Conservation (phyloP, 78 protist species). For the Dictyostelium discoideum region DNA sequence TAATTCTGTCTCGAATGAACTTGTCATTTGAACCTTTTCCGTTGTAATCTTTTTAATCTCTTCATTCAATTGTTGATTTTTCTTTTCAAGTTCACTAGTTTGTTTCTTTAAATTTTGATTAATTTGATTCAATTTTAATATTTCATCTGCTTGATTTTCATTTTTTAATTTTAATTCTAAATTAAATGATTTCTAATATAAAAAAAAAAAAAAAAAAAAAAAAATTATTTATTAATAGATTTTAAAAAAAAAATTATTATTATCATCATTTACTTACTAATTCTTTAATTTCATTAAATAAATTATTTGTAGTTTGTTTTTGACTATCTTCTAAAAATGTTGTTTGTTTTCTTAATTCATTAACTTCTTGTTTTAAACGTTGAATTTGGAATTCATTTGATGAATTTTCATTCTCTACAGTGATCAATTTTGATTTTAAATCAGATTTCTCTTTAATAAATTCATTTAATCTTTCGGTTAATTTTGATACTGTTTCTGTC, state of each 20-base stretch:
- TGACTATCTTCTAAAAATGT: conserved; percentile 1
- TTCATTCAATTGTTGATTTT: neutral
- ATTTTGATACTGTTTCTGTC: conserved; percentile 25
- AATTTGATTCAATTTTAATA: neutral
- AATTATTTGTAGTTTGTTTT: conserved; percentile 18
- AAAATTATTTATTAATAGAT: neutral
- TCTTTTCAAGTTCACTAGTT: neutral
- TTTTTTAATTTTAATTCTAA: conserved; percentile 37
- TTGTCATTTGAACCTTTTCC: neutral
- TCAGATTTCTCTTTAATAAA: conserved; percentile 46
- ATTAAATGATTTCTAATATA: conserved; percentile 36
- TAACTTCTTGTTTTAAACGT: conserved; percentile 61
- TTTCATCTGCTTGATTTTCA: conserved; percentile 9
- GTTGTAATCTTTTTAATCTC: neutral
- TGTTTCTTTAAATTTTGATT: neutral
- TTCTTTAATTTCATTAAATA: conserved; percentile 52
- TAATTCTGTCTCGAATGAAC: conserved; percentile 54
- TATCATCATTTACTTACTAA: conserved; percentile 17
- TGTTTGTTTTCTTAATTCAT: conserved; percentile 37
- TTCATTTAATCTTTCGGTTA: conserved; percentile 60
- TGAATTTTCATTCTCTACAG: conserved; percentile 43
- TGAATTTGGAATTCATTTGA: conserved; percentile 41
- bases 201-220: neutral
- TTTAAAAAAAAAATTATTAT: neutral
- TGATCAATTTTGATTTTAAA: conserved; percentile 31